phyloP scores from a whole-genome alignment of 2,329 filamentous ascomycete species.

The Blumeriella jaapii region DNA sequence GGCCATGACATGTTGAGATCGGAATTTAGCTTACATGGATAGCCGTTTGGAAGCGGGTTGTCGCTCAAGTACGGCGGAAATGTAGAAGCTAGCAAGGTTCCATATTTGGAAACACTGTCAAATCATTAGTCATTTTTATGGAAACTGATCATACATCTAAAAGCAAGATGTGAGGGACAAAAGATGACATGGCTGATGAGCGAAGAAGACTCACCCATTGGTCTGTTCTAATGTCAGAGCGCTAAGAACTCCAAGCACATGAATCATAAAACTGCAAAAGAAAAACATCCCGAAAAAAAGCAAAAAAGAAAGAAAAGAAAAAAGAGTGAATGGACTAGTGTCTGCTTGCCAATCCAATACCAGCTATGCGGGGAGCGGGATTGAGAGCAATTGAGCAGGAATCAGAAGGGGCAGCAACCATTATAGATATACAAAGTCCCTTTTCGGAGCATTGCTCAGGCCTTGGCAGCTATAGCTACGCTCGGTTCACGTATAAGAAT shows the following conservation, averaged over 20 bases:
- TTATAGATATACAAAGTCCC: constrained; percentile 4
- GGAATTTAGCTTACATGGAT: too few relatives aligned
- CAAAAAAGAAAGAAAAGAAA: not conserved
- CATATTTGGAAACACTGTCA: constrained; percentile 7
- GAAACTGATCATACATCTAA: too few relatives aligned
- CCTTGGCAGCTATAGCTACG: too few relatives aligned
- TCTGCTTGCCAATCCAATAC: too few relatives aligned
- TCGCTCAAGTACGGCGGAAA: constrained; percentile 35
- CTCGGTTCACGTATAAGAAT: too few relatives aligned
- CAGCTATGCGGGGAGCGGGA: constrained; percentile 11
- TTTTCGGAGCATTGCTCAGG: not conserved
- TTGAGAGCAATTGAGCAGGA: constrained; percentile 12
- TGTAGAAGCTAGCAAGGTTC: constrained; percentile 20
- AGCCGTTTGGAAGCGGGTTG: constrained; percentile 38
- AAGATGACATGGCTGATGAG: not conserved
- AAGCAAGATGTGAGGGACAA: not conserved
- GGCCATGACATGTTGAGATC: too few relatives aligned
- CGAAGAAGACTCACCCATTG: constrained; percentile 16
- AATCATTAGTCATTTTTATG: constrained; percentile 1
- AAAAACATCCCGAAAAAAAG: constrained; percentile 12
- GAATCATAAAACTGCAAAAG: constrained; percentile 10
- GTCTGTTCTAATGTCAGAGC: constrained; percentile 18
- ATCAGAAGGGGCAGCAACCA: constrained; percentile 2
- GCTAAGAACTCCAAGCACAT: constrained; percentile 9
- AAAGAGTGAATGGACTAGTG: too few relatives aligned